A percentile compares a stretch with the other conserved stretches of the same genome.
phyloP scores from a whole-genome alignment of 805 yeast genomes.

The Candida pini region DNA sequence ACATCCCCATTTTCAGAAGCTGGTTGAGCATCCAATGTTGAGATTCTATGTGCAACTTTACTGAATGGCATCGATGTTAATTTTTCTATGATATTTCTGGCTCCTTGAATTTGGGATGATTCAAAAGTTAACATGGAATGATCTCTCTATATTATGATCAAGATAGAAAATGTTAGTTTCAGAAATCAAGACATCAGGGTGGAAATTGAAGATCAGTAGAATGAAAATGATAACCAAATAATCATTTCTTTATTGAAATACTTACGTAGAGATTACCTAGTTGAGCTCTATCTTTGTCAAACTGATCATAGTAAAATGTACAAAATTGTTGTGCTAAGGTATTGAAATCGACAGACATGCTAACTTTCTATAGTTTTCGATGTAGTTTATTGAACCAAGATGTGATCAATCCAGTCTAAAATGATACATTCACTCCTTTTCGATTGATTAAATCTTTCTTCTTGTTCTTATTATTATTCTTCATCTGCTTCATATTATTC shows the following conservation, averaged over 20 bases:
- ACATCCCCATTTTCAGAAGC: constrained; percentile 91
- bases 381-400: neutral
- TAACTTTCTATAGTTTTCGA: too few relatives aligned
- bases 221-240: too few relatives aligned
- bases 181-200: too few relatives aligned
- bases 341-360: constrained; percentile 32
- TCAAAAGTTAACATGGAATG: constrained; percentile 98
- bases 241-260: constrained; percentile 12
- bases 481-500: too few relatives aligned
- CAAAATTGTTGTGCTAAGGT: constrained; percentile 66
- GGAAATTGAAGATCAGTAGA: too few relatives aligned
- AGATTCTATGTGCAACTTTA: constrained; percentile 88
- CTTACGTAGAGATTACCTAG: constrained; percentile 81
- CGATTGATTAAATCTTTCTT: neutral
- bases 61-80: constrained; percentile 83
- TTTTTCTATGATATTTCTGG: constrained; percentile 88
- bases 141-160: constrained; percentile 49
- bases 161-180: neutral
- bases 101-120: constrained; percentile 90
- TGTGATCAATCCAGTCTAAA: neutral
- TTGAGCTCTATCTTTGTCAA: constrained; percentile 87
- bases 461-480: neutral
- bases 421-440: too few relatives aligned
- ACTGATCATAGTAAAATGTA: constrained; percentile 90
- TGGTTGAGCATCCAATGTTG: constrained; percentile 97